Conservation (phyloP, 2,329 filamentous ascomycete genomes). For the Mariannaea elegans region DNA sequence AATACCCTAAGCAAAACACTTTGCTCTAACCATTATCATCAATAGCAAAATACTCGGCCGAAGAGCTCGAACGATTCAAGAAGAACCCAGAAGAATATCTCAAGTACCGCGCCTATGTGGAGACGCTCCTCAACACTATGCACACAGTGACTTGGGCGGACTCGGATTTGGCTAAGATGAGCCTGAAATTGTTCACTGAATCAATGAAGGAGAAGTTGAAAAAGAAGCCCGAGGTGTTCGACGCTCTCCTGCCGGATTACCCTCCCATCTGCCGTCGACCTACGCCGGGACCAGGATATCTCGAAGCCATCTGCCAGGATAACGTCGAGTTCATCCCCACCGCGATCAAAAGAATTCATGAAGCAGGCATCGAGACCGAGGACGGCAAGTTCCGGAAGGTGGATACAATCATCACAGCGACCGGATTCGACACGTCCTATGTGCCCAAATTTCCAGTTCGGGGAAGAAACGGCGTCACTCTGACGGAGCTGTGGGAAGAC, state of each 20-base stretch:
- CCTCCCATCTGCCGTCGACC: too few species aligned
- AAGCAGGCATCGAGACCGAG: neutral
- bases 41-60: neutral
- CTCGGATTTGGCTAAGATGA: too few species aligned
- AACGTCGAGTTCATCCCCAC: neutral
- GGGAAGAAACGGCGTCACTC: neutral
- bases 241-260: too few species aligned
- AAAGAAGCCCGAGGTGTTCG: too few species aligned
- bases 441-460: neutral
- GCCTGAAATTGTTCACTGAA: too few species aligned
- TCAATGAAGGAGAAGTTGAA: too few species aligned
- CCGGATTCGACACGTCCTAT: too few species aligned
- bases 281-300: neutral
- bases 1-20: neutral
- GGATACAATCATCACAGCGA: too few species aligned
- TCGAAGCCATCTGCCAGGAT: neutral
- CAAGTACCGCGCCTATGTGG: neutral
- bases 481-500: constrained; percentile 17
- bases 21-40: neutral
- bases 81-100: neutral
- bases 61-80: neutral
- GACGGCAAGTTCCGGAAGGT: neutral
- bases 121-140: neutral
- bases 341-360: neutral
- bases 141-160: too few species aligned